Evolutionary conservation across 768 basidiomycete species (phyloP).

Genomic region (Russula brevipes): DNA sequence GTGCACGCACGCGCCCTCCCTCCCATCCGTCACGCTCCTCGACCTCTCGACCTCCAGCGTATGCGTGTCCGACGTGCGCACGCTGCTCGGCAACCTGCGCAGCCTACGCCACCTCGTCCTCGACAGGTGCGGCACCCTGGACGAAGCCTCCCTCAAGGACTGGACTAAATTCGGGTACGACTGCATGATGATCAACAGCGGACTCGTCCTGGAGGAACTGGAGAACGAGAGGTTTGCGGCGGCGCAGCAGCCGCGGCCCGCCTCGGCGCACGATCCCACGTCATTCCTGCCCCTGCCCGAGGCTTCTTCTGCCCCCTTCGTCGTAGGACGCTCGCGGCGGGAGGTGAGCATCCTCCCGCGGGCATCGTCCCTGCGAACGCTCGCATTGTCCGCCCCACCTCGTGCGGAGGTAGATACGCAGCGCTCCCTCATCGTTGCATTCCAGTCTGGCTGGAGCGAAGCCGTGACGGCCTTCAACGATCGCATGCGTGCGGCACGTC

Average conservation of each 20-base stretch:
- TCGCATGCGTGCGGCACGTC: slow-evolving; percentile 34
- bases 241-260: slow-evolving; percentile 10
- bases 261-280: background rate
- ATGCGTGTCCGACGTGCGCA: slow-evolving; percentile 48
- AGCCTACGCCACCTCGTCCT: slow-evolving; percentile 60
- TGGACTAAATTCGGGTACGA: slow-evolving; percentile 58
- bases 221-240: background rate
- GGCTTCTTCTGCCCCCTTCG: background rate
- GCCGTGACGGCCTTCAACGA: slow-evolving; percentile 50
- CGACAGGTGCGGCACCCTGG: slow-evolving; percentile 57
- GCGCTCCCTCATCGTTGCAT: slow-evolving; percentile 43
- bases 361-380: slow-evolving; percentile 42
- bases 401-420: slow-evolving; percentile 34
- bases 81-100: slow-evolving; percentile 46
- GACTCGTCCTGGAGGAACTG: background rate
- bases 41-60: slow-evolving; percentile 74
- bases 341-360: slow-evolving; percentile 49
- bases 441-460: slow-evolving; percentile 58
- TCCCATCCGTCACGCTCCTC: slow-evolving; percentile 52
- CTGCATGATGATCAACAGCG: slow-evolving; percentile 28
- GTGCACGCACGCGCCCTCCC: slow-evolving; percentile 29
- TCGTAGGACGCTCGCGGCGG: background rate
- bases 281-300: too few species aligned
- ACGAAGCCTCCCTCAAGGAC: slow-evolving; percentile 44
- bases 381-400: slow-evolving; percentile 40